A percentile compares a stretch with the other conserved stretches of the same genome.
Conservation (phyloP, 1,284 basidiomycete species). For the Sparassis latifolia region DNA sequence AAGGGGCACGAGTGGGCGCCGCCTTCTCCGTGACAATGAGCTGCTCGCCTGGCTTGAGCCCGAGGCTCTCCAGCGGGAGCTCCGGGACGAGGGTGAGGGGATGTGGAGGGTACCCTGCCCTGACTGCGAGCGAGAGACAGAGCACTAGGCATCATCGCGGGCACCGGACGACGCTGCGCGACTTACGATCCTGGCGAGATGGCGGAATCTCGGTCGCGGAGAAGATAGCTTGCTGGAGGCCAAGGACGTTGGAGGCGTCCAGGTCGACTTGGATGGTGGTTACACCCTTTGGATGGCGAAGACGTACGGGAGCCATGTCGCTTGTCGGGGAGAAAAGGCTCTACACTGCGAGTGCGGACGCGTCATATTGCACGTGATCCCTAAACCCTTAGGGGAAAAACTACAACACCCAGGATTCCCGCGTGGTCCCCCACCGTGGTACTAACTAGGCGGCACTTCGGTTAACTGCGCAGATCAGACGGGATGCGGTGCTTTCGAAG, state of each 20-base stretch:
- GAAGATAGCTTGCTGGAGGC: conserved; percentile 69
- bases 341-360: neutral
- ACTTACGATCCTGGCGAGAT: conserved; percentile 71
- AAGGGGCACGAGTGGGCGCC: conserved; percentile 11
- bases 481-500: conserved; percentile 77
- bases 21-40: conserved; percentile 64
- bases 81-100: conserved; percentile 65
- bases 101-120: conserved; percentile 79
- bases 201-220: conserved; percentile 64
- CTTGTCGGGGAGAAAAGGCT: neutral
- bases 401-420: conserved; percentile 6
- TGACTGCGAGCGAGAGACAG: conserved; percentile 45
- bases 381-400: neutral
- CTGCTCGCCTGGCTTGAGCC: conserved; percentile 74
- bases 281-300: conserved; percentile 79
- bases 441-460: conserved; percentile 52
- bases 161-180: conserved; percentile 1
- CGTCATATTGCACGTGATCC: too few relatives aligned
- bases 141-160: neutral
- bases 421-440: conserved; percentile 6
- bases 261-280: conserved; percentile 69
- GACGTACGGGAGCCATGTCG: conserved; percentile 58
- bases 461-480: conserved; percentile 79
- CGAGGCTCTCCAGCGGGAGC: conserved; percentile 68
- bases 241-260: conserved; percentile 56